Conservation (phyloP, 495 filamentous ascomycete genomes). For the Daldinia vernicosa region DNA sequence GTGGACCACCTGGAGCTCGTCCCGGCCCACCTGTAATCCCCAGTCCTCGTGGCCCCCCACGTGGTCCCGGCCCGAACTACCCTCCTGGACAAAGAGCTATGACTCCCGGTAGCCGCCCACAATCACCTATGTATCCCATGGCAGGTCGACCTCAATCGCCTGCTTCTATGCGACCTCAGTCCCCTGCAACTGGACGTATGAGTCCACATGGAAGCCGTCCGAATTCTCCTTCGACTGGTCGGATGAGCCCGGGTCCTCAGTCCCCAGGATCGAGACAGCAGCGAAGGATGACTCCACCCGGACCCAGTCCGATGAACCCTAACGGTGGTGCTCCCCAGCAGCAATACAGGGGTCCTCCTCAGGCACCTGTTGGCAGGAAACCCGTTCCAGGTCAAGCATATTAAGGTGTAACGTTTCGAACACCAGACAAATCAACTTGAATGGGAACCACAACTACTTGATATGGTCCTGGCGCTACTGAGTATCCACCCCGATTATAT, state of each 20-base stretch:
- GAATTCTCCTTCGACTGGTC: slow-evolving; percentile 47
- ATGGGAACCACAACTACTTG: slow-evolving; percentile 5
- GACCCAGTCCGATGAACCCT: slow-evolving; percentile 69
- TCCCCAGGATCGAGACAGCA: slow-evolving; percentile 51
- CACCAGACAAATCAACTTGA: slow-evolving; percentile 4
- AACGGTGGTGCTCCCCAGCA: slow-evolving; percentile 49
- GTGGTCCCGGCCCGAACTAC: slow-evolving; percentile 57
- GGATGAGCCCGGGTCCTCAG: slow-evolving; percentile 52
- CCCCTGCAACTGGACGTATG: slow-evolving; percentile 55
- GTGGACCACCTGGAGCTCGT: slow-evolving; percentile 50
- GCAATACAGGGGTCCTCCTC: slow-evolving; percentile 29
- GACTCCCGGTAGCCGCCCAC: slow-evolving; percentile 53
- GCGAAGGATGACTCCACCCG: slow-evolving; percentile 62
- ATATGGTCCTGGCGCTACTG: background rate
- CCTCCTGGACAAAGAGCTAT: slow-evolving; percentile 60
- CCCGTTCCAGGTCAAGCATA: slow-evolving; percentile 61
- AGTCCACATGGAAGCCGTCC: slow-evolving; percentile 47
- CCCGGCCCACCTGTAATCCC: slow-evolving; percentile 50
- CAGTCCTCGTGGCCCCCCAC: slow-evolving; percentile 51
- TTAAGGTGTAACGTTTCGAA: slow-evolving; percentile 34
- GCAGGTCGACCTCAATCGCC: slow-evolving; percentile 51
- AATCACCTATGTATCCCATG: slow-evolving; percentile 52
- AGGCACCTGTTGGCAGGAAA: slow-evolving; percentile 52
- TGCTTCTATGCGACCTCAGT: slow-evolving; percentile 48
- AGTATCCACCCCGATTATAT: background rate